Conservation (phyloP, 371 early-diverging fungal species). For the Mortierella sp. region DNA sequence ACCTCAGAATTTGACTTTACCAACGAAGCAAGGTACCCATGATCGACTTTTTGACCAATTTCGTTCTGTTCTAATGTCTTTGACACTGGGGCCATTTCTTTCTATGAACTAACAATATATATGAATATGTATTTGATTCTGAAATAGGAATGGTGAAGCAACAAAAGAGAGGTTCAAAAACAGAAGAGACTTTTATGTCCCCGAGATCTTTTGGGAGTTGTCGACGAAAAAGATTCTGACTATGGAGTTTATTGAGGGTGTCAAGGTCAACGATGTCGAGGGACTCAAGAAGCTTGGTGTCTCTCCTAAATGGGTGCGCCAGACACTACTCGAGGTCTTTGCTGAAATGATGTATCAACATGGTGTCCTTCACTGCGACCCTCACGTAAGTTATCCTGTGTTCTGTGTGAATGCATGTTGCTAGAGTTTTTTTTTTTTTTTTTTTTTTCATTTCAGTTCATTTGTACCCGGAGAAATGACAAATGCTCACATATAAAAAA, state of each 20-base stretch:
- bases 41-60: not conserved
- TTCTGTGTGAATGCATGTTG: slow-evolving; percentile 69
- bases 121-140: not conserved
- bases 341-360: slow-evolving; percentile 94
- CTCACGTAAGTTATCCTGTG: slow-evolving; percentile 28
- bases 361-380: slow-evolving; percentile 60
- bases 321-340: slow-evolving; percentile 78
- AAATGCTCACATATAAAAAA: slow-evolving; percentile 3
- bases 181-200: slow-evolving; percentile 54
- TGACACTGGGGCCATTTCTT: not conserved
- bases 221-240: slow-evolving; percentile 57
- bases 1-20: slow-evolving; percentile 91
- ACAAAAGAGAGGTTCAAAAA: slow-evolving; percentile 64
- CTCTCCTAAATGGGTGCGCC: slow-evolving; percentile 77
- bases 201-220: slow-evolving; percentile 58
- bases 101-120: slow-evolving; percentile 34
- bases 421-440: slow-evolving; percentile 50
- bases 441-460: slow-evolving; percentile 56
- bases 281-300: slow-evolving; percentile 78
- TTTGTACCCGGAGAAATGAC: slow-evolving; percentile 22
- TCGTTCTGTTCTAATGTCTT: not conserved
- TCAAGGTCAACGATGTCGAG: slow-evolving; percentile 75
- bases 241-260: slow-evolving; percentile 63
- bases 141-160: slow-evolving; percentile 73
- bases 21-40: slow-evolving; percentile 68